phyloP scores from a whole-genome alignment of 352 stramenopile genomes.

The Phytophthora crassamura region DNA sequence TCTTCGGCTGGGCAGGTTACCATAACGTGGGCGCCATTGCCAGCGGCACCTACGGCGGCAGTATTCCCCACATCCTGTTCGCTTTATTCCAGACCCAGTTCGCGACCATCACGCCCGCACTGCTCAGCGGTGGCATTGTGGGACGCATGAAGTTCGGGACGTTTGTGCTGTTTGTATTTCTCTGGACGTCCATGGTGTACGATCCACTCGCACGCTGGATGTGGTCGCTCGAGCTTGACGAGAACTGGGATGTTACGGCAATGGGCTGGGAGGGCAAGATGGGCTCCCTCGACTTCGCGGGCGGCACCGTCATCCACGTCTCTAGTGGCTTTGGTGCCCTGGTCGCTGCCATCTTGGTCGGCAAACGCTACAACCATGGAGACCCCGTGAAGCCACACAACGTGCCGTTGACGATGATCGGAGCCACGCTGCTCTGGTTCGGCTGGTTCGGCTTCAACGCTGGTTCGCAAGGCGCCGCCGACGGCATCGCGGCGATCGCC shows the following conservation, averaged over 20 bases:
- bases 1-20: constrained; percentile 65
- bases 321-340: constrained; percentile 70
- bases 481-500: constrained; percentile 61
- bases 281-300: constrained; percentile 74
- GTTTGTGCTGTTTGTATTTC: constrained; percentile 70
- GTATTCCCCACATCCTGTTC: constrained; percentile 70
- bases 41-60: constrained; percentile 52
- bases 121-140: constrained; percentile 76
- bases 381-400: constrained; percentile 76
- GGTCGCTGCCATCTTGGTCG: constrained; percentile 63
- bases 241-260: constrained; percentile 38
- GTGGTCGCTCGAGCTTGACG: constrained; percentile 67
- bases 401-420: constrained; percentile 80
- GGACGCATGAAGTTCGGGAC: constrained; percentile 81
- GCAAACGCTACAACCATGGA: constrained; percentile 72
- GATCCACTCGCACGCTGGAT: constrained; percentile 82
- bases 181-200: constrained; percentile 84
- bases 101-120: constrained; percentile 72
- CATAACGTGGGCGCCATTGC: constrained; percentile 50
- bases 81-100: constrained; percentile 84
- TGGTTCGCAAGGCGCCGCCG: constrained; percentile 56
- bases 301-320: constrained; percentile 81
- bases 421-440: constrained; percentile 74
- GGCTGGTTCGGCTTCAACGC: constrained; percentile 87
- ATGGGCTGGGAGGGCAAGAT: constrained; percentile 67